phyloP scores from a whole-genome alignment of 2,329 filamentous ascomycete genomes.

The Neospermospora avenae region DNA sequence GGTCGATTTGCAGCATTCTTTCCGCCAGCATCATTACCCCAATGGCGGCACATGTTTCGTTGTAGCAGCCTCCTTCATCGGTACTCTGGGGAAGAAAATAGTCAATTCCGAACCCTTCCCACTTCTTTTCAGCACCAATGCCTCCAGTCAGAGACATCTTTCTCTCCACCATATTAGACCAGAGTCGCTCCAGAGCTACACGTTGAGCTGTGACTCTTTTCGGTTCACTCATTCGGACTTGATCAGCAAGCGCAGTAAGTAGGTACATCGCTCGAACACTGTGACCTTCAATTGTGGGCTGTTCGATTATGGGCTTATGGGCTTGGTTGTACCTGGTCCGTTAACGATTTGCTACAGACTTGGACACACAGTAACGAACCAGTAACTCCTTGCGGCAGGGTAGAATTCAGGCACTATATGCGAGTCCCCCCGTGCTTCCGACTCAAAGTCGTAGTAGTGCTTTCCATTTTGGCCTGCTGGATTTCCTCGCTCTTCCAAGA shows the following conservation, averaged over 20 bases:
- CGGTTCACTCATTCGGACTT: constrained; percentile 41
- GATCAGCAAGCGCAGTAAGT: constrained; percentile 54
- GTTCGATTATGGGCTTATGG: constrained; percentile 51
- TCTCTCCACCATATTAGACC: constrained; percentile 57
- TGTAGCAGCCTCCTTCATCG: constrained; percentile 60
- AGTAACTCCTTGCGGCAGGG: constrained; percentile 40
- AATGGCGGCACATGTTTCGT: constrained; percentile 59
- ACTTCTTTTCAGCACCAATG: constrained; percentile 54
- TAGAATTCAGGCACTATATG: constrained; percentile 47
- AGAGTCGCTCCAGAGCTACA: constrained; percentile 46
- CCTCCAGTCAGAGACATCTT: constrained; percentile 64
- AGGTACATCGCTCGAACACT: constrained; percentile 60
- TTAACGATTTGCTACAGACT: too few relatives aligned
- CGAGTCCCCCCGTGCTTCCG: constrained; percentile 46
- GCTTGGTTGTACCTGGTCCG: constrained; percentile 54
- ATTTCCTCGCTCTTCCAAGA: constrained; percentile 56
- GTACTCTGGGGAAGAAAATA: constrained; percentile 57
- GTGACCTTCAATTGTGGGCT: constrained; percentile 55
- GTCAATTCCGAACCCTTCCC: constrained; percentile 58
- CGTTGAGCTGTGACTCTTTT: constrained; percentile 4
- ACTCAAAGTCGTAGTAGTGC: constrained; percentile 55
- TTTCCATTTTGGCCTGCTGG: constrained; percentile 45
- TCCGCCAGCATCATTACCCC: constrained; percentile 60
- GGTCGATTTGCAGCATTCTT: constrained; percentile 48
- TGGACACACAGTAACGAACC: constrained; percentile 26